phyloP scores from a whole-genome alignment of 2,329 filamentous ascomycete species.

The Talaromyces sp. region DNA sequence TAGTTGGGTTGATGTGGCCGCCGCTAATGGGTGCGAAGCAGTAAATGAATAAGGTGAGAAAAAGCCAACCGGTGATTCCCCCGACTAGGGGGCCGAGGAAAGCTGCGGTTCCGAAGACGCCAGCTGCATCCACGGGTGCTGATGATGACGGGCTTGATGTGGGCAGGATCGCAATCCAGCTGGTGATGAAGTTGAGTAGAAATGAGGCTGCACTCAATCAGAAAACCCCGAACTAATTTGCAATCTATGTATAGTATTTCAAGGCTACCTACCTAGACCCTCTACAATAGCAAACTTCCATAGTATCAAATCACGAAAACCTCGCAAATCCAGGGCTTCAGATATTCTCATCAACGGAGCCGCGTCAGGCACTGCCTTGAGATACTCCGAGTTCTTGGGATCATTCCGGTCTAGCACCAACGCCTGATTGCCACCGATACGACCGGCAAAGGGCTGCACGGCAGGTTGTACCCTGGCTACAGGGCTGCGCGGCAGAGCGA shows the following conservation, averaged over 20 bases:
- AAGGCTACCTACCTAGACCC: conserved; percentile 31
- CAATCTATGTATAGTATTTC: neutral
- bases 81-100: conserved; percentile 34
- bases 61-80: conserved; percentile 40
- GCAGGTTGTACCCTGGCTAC: conserved; percentile 24
- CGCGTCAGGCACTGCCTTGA: conserved; percentile 41
- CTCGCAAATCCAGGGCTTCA: conserved; percentile 35
- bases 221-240: neutral
- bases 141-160: conserved; percentile 14
- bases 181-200: conserved; percentile 14
- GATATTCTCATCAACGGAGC: conserved; percentile 39
- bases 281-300: conserved; percentile 45
- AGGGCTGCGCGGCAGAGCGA: conserved; percentile 28
- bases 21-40: conserved; percentile 49
- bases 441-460: conserved; percentile 45
- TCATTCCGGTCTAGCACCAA: conserved; percentile 31
- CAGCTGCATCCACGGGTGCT: conserved; percentile 24
- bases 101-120: conserved; percentile 28
- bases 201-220: neutral
- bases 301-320: conserved; percentile 35
- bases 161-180: conserved; percentile 22
- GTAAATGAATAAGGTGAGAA: conserved; percentile 51
- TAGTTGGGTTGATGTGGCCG: conserved; percentile 54
- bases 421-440: conserved; percentile 38
- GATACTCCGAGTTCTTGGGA: conserved; percentile 27